Conservation (phyloP, 805 yeast genomes). For the Wickerhamomyces chambardii region DNA sequence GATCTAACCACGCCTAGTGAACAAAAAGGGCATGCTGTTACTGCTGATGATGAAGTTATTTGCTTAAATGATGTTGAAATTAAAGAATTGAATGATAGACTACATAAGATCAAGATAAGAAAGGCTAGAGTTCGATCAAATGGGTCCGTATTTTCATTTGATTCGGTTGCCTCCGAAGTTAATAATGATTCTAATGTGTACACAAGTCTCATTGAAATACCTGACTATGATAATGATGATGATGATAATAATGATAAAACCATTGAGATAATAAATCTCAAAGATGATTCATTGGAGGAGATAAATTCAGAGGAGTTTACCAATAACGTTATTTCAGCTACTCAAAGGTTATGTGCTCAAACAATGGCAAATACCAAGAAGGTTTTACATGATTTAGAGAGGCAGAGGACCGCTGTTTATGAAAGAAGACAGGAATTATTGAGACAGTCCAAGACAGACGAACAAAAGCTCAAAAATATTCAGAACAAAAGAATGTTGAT, state of each 20-base stretch:
- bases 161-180: constrained; percentile 15
- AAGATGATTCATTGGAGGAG: too few relatives aligned
- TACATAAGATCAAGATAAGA: too few relatives aligned
- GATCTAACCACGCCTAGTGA: too few relatives aligned
- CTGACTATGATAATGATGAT: too few relatives aligned
- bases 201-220: too few relatives aligned
- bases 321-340: constrained; percentile 7
- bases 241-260: too few relatives aligned
- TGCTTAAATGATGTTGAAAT: too few relatives aligned
- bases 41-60: too few relatives aligned
- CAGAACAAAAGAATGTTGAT: too few relatives aligned
- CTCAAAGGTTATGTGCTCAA: constrained; percentile 15
- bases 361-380: constrained; percentile 12
- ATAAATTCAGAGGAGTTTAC: neutral
- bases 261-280: too few relatives aligned
- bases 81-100: too few relatives aligned
- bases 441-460: constrained; percentile 6
- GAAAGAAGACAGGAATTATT: constrained; percentile 6
- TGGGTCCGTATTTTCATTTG: constrained; percentile 14
- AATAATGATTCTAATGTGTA: constrained; percentile 9
- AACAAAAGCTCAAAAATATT: constrained; percentile 2
- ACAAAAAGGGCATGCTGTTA: too few relatives aligned
- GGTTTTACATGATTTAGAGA: constrained; percentile 14
- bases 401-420: constrained; percentile 14
- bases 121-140: neutral